phyloP scores from a whole-genome alignment of 202 grass and related monocot species.

The Thinopyrum obtusiflorum region DNA sequence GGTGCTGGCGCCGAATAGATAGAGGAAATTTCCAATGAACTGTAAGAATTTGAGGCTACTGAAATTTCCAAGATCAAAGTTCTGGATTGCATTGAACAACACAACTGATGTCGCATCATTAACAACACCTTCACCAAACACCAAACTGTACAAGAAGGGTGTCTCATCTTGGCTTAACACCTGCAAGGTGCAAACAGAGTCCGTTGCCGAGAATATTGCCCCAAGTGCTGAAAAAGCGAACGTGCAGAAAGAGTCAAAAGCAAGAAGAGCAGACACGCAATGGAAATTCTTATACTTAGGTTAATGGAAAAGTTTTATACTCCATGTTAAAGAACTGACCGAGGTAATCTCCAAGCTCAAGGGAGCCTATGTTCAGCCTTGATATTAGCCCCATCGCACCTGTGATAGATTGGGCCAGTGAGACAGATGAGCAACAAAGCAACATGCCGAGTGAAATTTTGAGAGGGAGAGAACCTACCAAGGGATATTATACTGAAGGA shows the following conservation, averaged over 20 bases:
- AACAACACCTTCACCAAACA: conserved; percentile 94
- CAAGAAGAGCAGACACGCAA: not conserved
- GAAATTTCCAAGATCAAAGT: conserved; percentile 55
- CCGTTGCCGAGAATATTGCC: conserved; percentile 74
- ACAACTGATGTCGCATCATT: conserved; percentile 95
- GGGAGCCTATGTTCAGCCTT: conserved; percentile 59
- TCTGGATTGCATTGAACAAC: conserved; percentile 86
- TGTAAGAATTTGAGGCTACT: conserved; percentile 47
- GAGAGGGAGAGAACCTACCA: conserved; percentile 41
- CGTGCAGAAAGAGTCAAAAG: not conserved
- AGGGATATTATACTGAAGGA: conserved; percentile 71
- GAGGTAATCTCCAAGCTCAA: conserved; percentile 69
- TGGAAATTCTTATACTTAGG: not conserved
- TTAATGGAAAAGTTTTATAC: not conserved
- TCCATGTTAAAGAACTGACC: conserved; percentile 32
- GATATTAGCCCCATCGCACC: conserved; percentile 55
- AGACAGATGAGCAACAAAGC: conserved; percentile 23
- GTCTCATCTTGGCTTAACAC: conserved; percentile 81
- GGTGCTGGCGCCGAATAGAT: conserved; percentile 70
- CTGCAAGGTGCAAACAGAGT: conserved; percentile 83
- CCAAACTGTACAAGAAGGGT: conserved; percentile 86
- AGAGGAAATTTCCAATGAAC: conserved; percentile 62
- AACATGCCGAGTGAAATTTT: not conserved
- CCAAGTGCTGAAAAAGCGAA: conserved; percentile 56
- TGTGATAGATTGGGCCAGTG: conserved; percentile 24